Base-by-base conservation (phyloP, 441 rosid species). In the Gossypium laxum region DNA sequence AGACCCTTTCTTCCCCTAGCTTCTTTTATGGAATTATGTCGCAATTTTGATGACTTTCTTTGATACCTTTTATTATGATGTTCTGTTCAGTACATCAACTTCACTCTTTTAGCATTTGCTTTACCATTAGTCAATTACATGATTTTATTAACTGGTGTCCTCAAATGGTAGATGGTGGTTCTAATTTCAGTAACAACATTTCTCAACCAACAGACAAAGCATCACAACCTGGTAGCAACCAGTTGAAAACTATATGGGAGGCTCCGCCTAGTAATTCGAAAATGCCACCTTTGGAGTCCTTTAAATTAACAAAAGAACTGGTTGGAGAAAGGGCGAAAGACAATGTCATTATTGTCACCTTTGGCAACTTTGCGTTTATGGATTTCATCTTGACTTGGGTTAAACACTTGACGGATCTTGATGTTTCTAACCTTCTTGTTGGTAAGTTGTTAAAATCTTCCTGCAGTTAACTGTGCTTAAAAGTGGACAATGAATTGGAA, bases 301-400 rank as follows among this genome's bases (percentile, higher is more conserved):
- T 95, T 80, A 85, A 68, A 24, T 82, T 95, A 78, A 91, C 90
- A 2, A 89, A 92, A 77, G 78, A 87, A 71, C 70, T 95, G 78
- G 87, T 95, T 62, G 84, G 81, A 77, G 79, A 85, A 75, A 85
- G 98, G 81, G 96, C 78, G 30, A 79, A 86, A 77, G 91, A 91
- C 69, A 86, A 94, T 80, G 88, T 91, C 15, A 76, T 92, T 32
- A 83, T 94, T 78, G 92, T 94, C 72, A 92, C 99, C 67, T 94
- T 94, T 76, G 99, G 99, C 70, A 94, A 94, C 85, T 89, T 81
- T 81, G 99, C 99, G 0, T 94, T 90, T 73, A 92, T 91, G 98
- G 99, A 94, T 88, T 94, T 94, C 73, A 92, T 92, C 81, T 83
- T 94, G 78, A 86, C 94, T 66, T 94, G 99, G 99, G 99, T 92